Percentiles rank a stretch among this genome's conserved stretches.
phyloP scores from a whole-genome alignment of 805 yeast species.

The Cyberlindnera euphorbiiphila region DNA sequence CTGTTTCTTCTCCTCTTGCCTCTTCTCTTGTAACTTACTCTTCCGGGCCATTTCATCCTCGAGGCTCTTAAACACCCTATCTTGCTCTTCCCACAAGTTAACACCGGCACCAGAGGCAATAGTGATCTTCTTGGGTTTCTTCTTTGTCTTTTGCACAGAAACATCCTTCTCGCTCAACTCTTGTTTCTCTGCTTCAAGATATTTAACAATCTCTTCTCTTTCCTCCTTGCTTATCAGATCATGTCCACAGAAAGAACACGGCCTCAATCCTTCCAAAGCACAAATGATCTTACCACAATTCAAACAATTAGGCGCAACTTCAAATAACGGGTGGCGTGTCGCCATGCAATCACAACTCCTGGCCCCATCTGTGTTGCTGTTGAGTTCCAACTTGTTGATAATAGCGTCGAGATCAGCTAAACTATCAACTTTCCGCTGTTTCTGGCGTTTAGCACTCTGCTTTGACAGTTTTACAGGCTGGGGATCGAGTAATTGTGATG shows the following conservation, averaged over 20 bases:
- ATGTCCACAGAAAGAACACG: constrained; percentile 78
- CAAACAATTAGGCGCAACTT: constrained; percentile 88
- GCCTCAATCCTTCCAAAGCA: constrained; percentile 82
- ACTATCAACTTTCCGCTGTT: constrained; percentile 45
- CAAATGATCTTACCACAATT: constrained; percentile 95
- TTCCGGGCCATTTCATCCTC: constrained; percentile 45
- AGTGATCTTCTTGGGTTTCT: constrained; percentile 44
- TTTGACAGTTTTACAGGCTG: constrained; percentile 31
- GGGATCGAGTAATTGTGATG: constrained; percentile 45
- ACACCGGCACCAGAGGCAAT: constrained; percentile 59
- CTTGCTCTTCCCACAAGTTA: constrained; percentile 66
- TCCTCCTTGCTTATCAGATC: constrained; percentile 65
- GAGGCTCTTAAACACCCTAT: constrained; percentile 53
- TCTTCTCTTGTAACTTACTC: constrained; percentile 31
- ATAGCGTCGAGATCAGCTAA: constrained; percentile 65
- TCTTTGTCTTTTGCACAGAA: constrained; percentile 21
- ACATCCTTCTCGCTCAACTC: constrained; percentile 33
- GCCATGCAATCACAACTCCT: constrained; percentile 76
- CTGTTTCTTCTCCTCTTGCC: constrained; percentile 34
- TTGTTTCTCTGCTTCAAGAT: constrained; percentile 51
- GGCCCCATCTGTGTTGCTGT: constrained; percentile 18
- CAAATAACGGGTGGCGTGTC: constrained; percentile 80
- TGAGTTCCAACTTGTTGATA: constrained; percentile 47
- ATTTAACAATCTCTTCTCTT: constrained; percentile 47
- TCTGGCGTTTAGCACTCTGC: constrained; percentile 34